phyloP scores from a whole-genome alignment of 2,329 filamentous ascomycete genomes.

The Zasmidium citrigriseum region DNA sequence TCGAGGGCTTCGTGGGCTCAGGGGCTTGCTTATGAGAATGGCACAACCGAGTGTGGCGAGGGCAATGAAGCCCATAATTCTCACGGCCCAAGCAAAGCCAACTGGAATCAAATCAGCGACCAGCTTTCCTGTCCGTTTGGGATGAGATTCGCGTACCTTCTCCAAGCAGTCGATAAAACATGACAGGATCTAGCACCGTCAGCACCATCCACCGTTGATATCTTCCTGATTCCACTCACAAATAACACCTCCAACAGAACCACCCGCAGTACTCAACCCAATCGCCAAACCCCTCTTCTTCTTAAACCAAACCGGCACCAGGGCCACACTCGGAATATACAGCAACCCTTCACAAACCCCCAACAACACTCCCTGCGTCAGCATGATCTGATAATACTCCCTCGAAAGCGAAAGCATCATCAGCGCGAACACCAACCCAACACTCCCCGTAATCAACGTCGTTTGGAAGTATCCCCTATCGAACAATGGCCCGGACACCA shows the following conservation, averaged over 20 bases:
- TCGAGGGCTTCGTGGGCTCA: constrained; percentile 43
- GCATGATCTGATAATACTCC: constrained; percentile 53
- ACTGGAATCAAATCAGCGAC: too few relatives aligned
- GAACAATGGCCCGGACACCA: constrained; percentile 52
- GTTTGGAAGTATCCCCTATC: constrained; percentile 48
- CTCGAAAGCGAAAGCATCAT: constrained; percentile 53
- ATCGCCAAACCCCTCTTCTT: constrained; percentile 57
- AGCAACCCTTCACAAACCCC: constrained; percentile 50
- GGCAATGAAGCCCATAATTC: constrained; percentile 51
- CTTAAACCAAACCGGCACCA: constrained; percentile 66
- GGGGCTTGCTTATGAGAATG: constrained; percentile 39
- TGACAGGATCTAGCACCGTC: constrained; percentile 44
- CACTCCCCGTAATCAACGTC: constrained; percentile 41
- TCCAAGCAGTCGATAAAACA: constrained; percentile 54
- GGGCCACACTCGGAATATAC: constrained; percentile 64
- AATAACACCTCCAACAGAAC: constrained; percentile 44
- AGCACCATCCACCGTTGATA: too few relatives aligned
- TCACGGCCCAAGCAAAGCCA: constrained; percentile 56
- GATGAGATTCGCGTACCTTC: constrained; percentile 19
- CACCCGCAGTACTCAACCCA: constrained; percentile 59
- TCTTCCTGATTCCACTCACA: constrained; percentile 16
- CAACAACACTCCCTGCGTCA: constrained; percentile 55
- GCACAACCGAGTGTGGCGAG: constrained; percentile 25
- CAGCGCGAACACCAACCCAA: constrained; percentile 48
- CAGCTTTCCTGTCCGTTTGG: too few relatives aligned